A percentile compares a stretch with the other conserved stretches of the same genome.
Evolutionary conservation across 495 filamentous ascomycete species (phyloP).

Genomic region (Cladorrhinum samala): DNA sequence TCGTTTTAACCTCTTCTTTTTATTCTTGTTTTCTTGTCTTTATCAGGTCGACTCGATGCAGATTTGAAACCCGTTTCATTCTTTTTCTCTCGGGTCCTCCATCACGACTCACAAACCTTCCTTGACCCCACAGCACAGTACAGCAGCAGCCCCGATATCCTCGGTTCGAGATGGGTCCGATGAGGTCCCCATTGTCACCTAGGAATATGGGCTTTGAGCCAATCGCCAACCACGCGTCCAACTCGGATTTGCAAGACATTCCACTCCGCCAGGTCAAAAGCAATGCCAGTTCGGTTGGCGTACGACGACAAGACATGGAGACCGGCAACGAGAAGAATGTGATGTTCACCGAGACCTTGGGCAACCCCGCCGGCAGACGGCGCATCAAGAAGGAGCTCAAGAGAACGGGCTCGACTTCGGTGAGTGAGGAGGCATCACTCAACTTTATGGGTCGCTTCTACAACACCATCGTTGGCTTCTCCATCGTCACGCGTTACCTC

Average conservation of each 20-base stretch:
- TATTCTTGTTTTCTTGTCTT: background rate
- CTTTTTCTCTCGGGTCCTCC: background rate
- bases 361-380: conserved; percentile 47
- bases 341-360: conserved; percentile 41
- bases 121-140: background rate
- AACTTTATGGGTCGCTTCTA: conserved; percentile 86
- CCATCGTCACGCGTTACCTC: conserved; percentile 79
- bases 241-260: conserved; percentile 40
- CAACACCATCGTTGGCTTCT: conserved; percentile 75
- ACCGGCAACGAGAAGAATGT: conserved; percentile 31
- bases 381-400: conserved; percentile 44
- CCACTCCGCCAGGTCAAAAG: conserved; percentile 47
- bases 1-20: background rate
- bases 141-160: background rate
- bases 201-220: conserved; percentile 26
- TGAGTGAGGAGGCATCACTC: conserved; percentile 51
- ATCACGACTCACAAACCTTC: background rate
- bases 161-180: background rate
- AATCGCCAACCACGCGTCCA: conserved; percentile 19
- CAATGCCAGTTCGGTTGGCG: conserved; percentile 44
- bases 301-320: conserved; percentile 36
- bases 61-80: background rate
- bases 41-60: background rate
- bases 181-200: conserved; percentile 25
- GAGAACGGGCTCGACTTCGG: conserved; percentile 49